phyloP scores from a whole-genome alignment of 768 basidiomycete species.

The Calocybe indica region DNA sequence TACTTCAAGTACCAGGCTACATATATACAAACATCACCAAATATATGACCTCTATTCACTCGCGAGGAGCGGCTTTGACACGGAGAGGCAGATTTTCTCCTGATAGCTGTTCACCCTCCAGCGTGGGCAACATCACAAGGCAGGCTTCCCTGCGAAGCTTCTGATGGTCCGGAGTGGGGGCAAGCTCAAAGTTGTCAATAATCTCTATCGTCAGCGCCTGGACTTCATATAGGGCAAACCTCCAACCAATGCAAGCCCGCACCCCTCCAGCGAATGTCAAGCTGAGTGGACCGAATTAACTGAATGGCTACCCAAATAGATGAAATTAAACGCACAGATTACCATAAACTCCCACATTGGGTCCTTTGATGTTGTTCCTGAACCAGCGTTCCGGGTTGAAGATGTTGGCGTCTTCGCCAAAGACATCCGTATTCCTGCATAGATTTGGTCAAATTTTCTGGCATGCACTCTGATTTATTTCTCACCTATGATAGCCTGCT shows the following conservation, averaged over 20 bases:
- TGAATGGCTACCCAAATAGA: background rate
- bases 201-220: slow-evolving; percentile 54
- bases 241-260: slow-evolving; percentile 43
- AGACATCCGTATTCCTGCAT: slow-evolving; percentile 39
- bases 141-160: slow-evolving; percentile 38
- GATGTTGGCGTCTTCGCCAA: slow-evolving; percentile 49
- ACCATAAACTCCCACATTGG: slow-evolving; percentile 38
- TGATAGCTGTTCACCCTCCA: slow-evolving; percentile 37
- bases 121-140: slow-evolving; percentile 41
- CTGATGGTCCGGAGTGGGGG: slow-evolving; percentile 32
- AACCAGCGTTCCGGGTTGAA: slow-evolving; percentile 58
- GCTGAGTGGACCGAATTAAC: slow-evolving; percentile 16
- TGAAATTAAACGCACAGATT: slow-evolving; percentile 33
- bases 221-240: slow-evolving; percentile 50
- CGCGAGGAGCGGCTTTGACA: slow-evolving; percentile 31
- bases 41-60: slow-evolving; percentile 11
- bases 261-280: slow-evolving; percentile 44
- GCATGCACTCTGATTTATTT: background rate
- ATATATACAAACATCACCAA: background rate
- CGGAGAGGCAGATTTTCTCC: slow-evolving; percentile 39
- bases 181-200: slow-evolving; percentile 52
- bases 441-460: background rate
- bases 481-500: slow-evolving; percentile 48
- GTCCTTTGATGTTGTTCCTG: slow-evolving; percentile 28
- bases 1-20: background rate